Conservation (phyloP, 1,139 yeast species). For the Taphrina wiesneri region DNA sequence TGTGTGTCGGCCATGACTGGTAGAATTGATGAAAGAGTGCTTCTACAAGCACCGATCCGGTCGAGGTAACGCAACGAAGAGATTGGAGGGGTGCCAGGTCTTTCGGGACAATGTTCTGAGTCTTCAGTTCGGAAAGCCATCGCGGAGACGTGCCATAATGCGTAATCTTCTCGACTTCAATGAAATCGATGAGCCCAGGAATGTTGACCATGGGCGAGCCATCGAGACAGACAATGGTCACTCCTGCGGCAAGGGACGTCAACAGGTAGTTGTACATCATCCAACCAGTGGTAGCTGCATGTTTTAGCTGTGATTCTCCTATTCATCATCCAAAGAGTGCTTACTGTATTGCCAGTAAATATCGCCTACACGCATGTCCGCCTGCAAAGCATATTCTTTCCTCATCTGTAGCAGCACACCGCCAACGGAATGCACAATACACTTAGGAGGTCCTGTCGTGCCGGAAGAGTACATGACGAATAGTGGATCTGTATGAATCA, state of each 20-base stretch:
- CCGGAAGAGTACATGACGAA: constrained; percentile 41
- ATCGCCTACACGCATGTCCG: constrained; percentile 39
- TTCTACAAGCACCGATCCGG: constrained; percentile 41
- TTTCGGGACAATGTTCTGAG: constrained; percentile 10
- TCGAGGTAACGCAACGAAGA: constrained; percentile 38
- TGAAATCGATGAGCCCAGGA: constrained; percentile 5
- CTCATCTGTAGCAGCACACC: constrained; percentile 41
- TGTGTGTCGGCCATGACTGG: constrained; percentile 36
- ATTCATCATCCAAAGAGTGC: constrained; percentile 40
- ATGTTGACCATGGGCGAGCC: constrained; percentile 39
- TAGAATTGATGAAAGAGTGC: constrained; percentile 40
- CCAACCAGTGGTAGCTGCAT: constrained; percentile 4
- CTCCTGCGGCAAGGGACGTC: constrained; percentile 41
- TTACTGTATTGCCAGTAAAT: constrained; percentile 41
- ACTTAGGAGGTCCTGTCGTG: constrained; percentile 41
- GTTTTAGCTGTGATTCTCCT: not conserved
- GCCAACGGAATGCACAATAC: constrained; percentile 41
- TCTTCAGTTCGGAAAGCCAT: constrained; percentile 26
- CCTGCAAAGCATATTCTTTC: constrained; percentile 40
- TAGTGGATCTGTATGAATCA: constrained; percentile 34
- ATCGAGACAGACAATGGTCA: constrained; percentile 40
- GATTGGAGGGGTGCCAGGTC: constrained; percentile 9
- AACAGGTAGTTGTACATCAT: constrained; percentile 39
- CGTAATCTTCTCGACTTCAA: constrained; percentile 16
- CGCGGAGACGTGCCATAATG: constrained; percentile 36